Evolutionary conservation across 2,329 filamentous ascomycete genomes (phyloP).

Genomic region (Botrytis tulipae): DNA sequence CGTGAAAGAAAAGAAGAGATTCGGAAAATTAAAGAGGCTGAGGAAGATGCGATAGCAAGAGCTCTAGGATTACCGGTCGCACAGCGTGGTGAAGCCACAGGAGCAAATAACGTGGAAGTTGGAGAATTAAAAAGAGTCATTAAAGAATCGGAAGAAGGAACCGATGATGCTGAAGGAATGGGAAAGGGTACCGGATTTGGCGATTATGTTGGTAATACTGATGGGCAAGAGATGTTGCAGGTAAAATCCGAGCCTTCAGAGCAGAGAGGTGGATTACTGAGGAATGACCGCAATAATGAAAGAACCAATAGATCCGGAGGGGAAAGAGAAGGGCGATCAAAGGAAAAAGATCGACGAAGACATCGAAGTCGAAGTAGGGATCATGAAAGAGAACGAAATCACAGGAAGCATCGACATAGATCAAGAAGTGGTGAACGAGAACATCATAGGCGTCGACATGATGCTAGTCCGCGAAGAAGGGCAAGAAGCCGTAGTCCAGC

Average conservation of each 20-base stretch:
- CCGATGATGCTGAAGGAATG: conserved; percentile 38
- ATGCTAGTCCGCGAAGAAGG: conserved; percentile 31
- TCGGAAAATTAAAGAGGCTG: conserved; percentile 79
- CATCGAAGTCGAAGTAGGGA: conserved; percentile 37
- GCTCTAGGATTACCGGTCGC: conserved; percentile 78
- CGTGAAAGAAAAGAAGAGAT: conserved; percentile 74
- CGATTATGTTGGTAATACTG: conserved; percentile 35
- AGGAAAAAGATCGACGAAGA: conserved; percentile 35
- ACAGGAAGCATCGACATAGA: conserved; percentile 27
- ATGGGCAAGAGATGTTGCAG: conserved; percentile 24
- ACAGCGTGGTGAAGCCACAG: conserved; percentile 50
- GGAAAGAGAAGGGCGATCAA: conserved; percentile 31
- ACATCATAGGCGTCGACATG: conserved; percentile 27
- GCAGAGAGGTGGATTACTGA: conserved; percentile 29
- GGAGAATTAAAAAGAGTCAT: conserved; percentile 56
- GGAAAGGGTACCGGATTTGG: conserved; percentile 37
- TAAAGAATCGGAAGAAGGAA: conserved; percentile 45
- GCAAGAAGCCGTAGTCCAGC: conserved; percentile 35
- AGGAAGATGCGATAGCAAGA: conserved; percentile 83
- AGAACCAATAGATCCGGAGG: conserved; percentile 31
- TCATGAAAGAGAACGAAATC: conserved; percentile 8
- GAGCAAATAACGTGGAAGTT: conserved; percentile 68
- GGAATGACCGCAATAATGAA: conserved; percentile 24
- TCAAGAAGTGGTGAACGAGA: conserved; percentile 34
- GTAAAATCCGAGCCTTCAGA: conserved; percentile 18